phyloP scores from a whole-genome alignment of 139 green algal genomes.

The Eudorina sp. region DNA sequence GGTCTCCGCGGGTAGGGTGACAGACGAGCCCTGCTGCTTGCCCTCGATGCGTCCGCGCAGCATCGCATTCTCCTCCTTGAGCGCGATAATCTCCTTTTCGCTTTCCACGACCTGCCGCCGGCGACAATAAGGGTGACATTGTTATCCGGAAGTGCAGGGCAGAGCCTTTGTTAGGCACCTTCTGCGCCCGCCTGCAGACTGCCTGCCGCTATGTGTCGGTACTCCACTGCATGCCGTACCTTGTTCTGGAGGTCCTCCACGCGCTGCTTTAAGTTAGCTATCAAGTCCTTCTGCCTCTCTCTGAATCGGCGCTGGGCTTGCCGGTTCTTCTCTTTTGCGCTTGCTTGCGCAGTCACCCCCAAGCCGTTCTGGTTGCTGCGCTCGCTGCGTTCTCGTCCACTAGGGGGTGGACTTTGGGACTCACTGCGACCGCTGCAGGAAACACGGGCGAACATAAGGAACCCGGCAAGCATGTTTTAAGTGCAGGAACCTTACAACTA shows the following conservation, averaged over 20 bases:
- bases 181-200: no score
- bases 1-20: constrained; percentile 3
- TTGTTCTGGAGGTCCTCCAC: constrained; percentile 40
- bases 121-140: neutral
- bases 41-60: constrained; percentile 30
- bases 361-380: neutral
- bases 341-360: neutral
- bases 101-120: neutral
- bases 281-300: constrained; percentile 64
- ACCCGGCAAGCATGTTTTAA: no score
- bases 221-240: no score
- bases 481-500: no score
- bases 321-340: constrained; percentile 66
- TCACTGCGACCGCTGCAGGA: neutral
- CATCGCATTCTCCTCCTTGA: constrained; percentile 47
- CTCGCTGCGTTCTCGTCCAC: neutral
- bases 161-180: no score
- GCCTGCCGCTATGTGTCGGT: no score
- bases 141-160: no score
- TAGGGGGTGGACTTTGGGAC: constrained; percentile 2
- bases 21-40: neutral
- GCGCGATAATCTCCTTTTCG: constrained; percentile 25
- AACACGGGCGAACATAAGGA: no score
- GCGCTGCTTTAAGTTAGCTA: constrained; percentile 43
- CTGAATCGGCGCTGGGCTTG: constrained; percentile 63